Base-by-base conservation (phyloP, 2,329 filamentous ascomycete genomes). In the Diaporthe amygdali region DNA sequence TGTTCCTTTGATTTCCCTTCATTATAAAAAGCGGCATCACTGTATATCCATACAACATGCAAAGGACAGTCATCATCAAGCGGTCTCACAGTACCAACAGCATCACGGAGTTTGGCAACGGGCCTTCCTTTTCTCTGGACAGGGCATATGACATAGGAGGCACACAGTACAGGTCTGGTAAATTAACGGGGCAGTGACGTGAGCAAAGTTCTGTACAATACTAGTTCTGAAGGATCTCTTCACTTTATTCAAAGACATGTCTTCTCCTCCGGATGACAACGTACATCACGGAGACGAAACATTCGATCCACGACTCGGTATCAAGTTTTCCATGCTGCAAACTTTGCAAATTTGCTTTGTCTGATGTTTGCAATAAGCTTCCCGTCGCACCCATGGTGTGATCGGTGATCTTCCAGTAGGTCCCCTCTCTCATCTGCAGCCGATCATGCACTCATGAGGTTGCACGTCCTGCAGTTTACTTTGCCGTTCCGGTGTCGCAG, bases 41-140 rank as follows among this genome's bases (percentile, higher is more conserved):
- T 64, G 44, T 64, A 64, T 49, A 37, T n/a, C n/a, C n/a, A 64
- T 64, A 49, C 59, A 64, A 22, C 37, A 49, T 64, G 59, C 59
- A 64, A 49, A 49, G 44, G n/a, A 64, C 59, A 49, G 44, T 47
- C 44, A 49, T 64, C 59, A 64, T 37, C 44, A 49, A 64, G 59
- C 44, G 59, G 59, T 64, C 20, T 37, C 59, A 64, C 59, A 64
- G 59, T 44, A 64, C 44, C 30, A 20, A 64, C 59, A 49, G 59
- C 59, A 64, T 64, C 44, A 49, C 14, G 59, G 59, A 49, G 59
- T 64, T 37, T 64, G 59, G 41, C n/a, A 64, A 47, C 4, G 30
- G 30, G n/a, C 20, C 20, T 17, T 37, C n/a, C n/a, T n/a, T 44
- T 37, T 25, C 22, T 37, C 32, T 7, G 30, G 30, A 27, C 22